Conservation (phyloP, 2,329 filamentous ascomycete species). For the Pseudogymnoascus sp. region DNA sequence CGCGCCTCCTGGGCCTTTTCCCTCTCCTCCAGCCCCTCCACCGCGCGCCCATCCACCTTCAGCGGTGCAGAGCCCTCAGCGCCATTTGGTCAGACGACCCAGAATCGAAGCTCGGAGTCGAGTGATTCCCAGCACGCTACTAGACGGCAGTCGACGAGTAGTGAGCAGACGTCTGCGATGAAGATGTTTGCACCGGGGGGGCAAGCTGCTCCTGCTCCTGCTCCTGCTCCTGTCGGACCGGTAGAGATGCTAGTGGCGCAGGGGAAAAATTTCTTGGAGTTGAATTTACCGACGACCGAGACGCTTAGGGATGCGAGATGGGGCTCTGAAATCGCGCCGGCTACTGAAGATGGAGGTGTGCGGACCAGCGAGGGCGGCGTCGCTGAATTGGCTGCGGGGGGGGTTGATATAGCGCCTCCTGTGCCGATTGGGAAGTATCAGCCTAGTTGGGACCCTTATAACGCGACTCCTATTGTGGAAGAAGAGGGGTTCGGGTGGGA, state of each 20-base stretch:
- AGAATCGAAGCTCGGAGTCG: not conserved
- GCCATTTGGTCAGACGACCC: not conserved
- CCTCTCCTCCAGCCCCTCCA: not conserved
- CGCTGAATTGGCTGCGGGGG: not conserved
- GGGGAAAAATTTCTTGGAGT: too few species aligned
- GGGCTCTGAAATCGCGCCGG: not conserved
- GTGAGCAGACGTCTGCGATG: not conserved
- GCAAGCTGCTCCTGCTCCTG: not conserved
- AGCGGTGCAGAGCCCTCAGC: not conserved
- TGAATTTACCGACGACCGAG: too few species aligned
- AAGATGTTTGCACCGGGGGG: not conserved
- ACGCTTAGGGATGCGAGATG: too few species aligned
- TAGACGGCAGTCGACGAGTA: not conserved
- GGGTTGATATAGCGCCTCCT: constrained; percentile 20
- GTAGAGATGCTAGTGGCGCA: too few species aligned
- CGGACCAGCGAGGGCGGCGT: not conserved
- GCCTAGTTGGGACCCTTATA: constrained; percentile 33
- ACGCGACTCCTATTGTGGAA: constrained; percentile 34
- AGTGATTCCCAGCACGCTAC: not conserved
- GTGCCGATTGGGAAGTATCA: constrained; percentile 33
- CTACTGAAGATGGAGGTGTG: not conserved
- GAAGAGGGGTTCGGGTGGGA: constrained; percentile 32
- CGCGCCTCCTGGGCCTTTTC: constrained; percentile 1
- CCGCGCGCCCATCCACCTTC: not conserved
- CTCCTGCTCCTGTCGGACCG: too few species aligned